These are phyloP conservation scores for Kondoa subrosea DNA, from an alignment of 768 basidiomycete genomes.

Conservation along the genomic window DNA sequence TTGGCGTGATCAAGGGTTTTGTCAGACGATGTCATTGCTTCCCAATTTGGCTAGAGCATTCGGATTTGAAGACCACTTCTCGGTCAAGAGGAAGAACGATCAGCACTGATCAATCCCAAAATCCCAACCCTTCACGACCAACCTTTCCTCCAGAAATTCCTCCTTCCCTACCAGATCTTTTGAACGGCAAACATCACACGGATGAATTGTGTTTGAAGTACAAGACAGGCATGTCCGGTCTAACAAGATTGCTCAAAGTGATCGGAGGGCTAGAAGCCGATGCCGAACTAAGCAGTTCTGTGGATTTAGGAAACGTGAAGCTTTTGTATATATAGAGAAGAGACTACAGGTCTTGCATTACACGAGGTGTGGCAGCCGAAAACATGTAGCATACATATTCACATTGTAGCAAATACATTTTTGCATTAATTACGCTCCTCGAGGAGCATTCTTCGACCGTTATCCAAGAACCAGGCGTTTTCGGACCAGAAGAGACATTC, in stretches of 20 bases:
- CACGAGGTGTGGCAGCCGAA: no score
- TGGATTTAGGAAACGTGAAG: no score
- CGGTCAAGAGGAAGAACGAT: constrained; percentile 8
- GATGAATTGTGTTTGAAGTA: constrained; percentile 60
- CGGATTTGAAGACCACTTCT: constrained; percentile 29
- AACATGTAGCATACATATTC: no score
- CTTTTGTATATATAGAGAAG: no score
- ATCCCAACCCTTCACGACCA: background rate
- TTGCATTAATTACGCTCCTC: no score
- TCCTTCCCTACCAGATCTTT: constrained; percentile 40
- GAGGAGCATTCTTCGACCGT: background rate
- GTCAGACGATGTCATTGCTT: constrained; percentile 83
- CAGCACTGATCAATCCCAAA: background rate
- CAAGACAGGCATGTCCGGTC: background rate
- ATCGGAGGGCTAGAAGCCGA: background rate
- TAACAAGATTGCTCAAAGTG: background rate
- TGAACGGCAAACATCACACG: constrained; percentile 81
- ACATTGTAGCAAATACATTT: no score
- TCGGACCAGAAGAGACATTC: background rate
- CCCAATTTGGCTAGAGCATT: constrained; percentile 45
- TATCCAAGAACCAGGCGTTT: background rate
- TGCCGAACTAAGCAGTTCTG: no score
- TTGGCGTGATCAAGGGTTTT: constrained; percentile 98
- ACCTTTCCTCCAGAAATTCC: constrained; percentile 35
- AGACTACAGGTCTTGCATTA: no score